Evolutionary conservation across 441 rosid genomes (phyloP).

Genomic region (Hura crepitans): DNA sequence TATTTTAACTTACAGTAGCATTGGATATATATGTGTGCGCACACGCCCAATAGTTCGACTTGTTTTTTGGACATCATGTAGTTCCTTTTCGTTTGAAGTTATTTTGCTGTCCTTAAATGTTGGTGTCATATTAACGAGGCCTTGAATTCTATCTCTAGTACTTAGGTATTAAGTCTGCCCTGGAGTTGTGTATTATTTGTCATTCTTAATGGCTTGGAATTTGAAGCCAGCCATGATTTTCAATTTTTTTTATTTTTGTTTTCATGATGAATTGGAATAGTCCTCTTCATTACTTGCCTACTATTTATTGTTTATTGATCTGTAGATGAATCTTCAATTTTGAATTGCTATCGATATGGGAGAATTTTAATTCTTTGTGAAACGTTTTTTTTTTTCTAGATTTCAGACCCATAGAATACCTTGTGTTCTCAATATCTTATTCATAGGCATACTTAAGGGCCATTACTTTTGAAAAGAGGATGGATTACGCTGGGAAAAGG

Average conservation of each 20-base stretch:
- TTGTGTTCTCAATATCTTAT: not conserved
- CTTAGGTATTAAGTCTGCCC: no score
- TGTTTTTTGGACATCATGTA: not conserved
- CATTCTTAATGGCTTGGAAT: not conserved
- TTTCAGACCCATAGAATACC: not conserved
- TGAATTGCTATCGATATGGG: not conserved
- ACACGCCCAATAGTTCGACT: not conserved
- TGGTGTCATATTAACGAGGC: not conserved
- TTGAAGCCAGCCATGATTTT: not conserved
- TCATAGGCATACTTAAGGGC: not conserved
- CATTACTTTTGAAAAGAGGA: not conserved
- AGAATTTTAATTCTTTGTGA: not conserved
- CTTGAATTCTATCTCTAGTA: no score
- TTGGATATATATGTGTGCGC: not conserved
- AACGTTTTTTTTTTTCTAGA: not conserved
- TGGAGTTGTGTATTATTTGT: not conserved
- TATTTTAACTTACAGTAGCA: not conserved
- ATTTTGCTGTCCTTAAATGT: not conserved
- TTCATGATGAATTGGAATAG: not conserved
- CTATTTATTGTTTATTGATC: not conserved
- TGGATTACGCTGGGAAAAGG: constrained; percentile 11
- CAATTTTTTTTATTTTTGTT: not conserved
- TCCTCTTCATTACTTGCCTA: not conserved
- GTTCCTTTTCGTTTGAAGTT: not conserved
- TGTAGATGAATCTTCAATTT: not conserved